phyloP scores from a whole-genome alignment of 2,329 filamentous ascomycete species.

The Exophiala alcalophila region DNA sequence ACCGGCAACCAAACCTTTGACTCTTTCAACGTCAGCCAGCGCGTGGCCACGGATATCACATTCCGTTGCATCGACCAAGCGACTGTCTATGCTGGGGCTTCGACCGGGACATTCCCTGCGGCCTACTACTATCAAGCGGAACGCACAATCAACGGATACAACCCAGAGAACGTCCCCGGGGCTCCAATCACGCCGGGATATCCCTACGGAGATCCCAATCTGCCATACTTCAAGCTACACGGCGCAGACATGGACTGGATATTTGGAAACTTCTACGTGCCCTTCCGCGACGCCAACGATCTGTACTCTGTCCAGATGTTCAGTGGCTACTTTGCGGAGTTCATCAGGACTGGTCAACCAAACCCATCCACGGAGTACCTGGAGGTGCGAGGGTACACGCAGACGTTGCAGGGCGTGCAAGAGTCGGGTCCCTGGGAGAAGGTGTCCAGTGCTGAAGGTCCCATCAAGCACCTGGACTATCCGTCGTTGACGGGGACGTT shows the following conservation, averaged over 20 bases:
- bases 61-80: conserved; percentile 61
- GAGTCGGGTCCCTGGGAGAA: conserved; percentile 41
- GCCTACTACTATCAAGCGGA: conserved; percentile 62
- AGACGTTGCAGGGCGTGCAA: conserved; percentile 41
- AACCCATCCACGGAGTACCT: conserved; percentile 50
- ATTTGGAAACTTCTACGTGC: conserved; percentile 50
- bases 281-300: conserved; percentile 52
- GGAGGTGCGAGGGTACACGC: conserved; percentile 46
- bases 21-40: conserved; percentile 55
- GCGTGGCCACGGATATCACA: conserved; percentile 56
- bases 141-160: conserved; percentile 53
- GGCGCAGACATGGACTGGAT: conserved; percentile 56
- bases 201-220: conserved; percentile 49
- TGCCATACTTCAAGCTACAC: conserved; percentile 57
- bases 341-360: conserved; percentile 51
- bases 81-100: conserved; percentile 52
- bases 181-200: conserved; percentile 40
- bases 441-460: conserved; percentile 38
- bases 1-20: conserved; percentile 54
- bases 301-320: conserved; percentile 46
- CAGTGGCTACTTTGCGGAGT: conserved; percentile 51
- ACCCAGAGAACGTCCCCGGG: conserved; percentile 53
- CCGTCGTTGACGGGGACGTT: conserved; percentile 46
- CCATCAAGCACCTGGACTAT: conserved; percentile 47
- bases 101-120: conserved; percentile 45